Evolutionary conservation across 768 basidiomycete species (phyloP).

Genomic region (Tremella fuciformis): DNA sequence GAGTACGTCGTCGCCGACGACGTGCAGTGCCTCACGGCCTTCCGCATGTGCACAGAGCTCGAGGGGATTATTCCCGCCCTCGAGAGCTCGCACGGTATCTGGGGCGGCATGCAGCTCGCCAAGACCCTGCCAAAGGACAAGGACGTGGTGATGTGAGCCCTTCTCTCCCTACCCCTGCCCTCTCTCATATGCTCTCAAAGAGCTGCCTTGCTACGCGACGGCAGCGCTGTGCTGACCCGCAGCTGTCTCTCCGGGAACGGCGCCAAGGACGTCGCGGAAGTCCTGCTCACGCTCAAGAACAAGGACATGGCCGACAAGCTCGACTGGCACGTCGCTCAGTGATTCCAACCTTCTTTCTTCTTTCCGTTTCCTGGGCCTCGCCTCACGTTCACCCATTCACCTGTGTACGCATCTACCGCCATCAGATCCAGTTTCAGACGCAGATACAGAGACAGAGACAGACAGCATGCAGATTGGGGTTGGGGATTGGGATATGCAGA

Average conservation of each 20-base stretch:
- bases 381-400: too few species aligned
- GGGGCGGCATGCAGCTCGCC: conserved; percentile 82
- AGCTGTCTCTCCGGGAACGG: conserved; percentile 86
- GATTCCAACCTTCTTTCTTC: background rate
- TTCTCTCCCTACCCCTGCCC: background rate
- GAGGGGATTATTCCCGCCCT: conserved; percentile 98
- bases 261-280: conserved; percentile 96
- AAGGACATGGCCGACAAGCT: conserved; percentile 88
- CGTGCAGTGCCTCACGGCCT: conserved; percentile 87
- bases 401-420: too few species aligned
- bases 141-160: conserved; percentile 83
- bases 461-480: too few species aligned
- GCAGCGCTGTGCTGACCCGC: conserved; percentile 6
- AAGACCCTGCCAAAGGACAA: conserved; percentile 77
- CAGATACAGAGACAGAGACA: too few species aligned
- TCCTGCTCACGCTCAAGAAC: conserved; percentile 66
- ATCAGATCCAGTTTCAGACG: too few species aligned
- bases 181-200: background rate
- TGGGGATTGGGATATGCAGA: too few species aligned
- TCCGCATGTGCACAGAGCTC: conserved; percentile 82
- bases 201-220: background rate
- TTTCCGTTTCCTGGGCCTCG: too few species aligned
- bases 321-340: conserved; percentile 76
- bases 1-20: conserved; percentile 93
- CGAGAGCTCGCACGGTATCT: conserved; percentile 93